A percentile compares a stretch with the other conserved stretches of the same genome.
Conservation (phyloP, 1,139 yeast genomes). For the Arxiozyma heterogenica region DNA sequence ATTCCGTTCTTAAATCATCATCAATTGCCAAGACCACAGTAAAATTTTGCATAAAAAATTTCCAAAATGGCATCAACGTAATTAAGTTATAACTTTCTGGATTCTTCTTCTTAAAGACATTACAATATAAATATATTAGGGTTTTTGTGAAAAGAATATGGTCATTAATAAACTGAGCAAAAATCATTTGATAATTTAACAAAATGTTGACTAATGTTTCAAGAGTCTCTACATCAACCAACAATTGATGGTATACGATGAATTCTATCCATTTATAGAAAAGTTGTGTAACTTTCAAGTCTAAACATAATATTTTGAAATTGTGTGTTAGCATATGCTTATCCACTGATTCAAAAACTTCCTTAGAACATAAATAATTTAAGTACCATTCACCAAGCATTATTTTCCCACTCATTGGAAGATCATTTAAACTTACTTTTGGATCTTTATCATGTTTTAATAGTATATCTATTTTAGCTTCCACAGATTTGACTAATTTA, state of each 20-base stretch:
- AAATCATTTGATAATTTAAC: slow-evolving; percentile 23
- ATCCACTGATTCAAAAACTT: slow-evolving; percentile 11
- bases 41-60: slow-evolving; percentile 27
- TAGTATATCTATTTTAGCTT: slow-evolving; percentile 16
- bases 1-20: slow-evolving; percentile 21
- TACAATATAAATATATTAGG: slow-evolving; percentile 22
- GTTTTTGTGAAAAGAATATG: slow-evolving; percentile 29
- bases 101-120: slow-evolving; percentile 20
- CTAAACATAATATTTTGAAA: slow-evolving; percentile 20
- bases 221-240: slow-evolving; percentile 23
- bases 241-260: slow-evolving; percentile 27
- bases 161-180: slow-evolving; percentile 28
- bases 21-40: slow-evolving; percentile 24
- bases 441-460: slow-evolving; percentile 4
- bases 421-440: neutral
- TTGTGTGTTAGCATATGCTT: slow-evolving; percentile 16
- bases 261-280: slow-evolving; percentile 31
- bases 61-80: slow-evolving; percentile 28
- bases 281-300: slow-evolving; percentile 23
- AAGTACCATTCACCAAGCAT: slow-evolving; percentile 29
- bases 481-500: slow-evolving; percentile 16
- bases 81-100: slow-evolving; percentile 18
- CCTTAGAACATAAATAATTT: slow-evolving; percentile 21
- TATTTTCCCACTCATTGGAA: slow-evolving; percentile 24
- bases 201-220: slow-evolving; percentile 26